Percentiles rank a stretch among this genome's conserved stretches.
phyloP scores from a whole-genome alignment of 148 eudicot species.

The Rhododendron molle region DNA sequence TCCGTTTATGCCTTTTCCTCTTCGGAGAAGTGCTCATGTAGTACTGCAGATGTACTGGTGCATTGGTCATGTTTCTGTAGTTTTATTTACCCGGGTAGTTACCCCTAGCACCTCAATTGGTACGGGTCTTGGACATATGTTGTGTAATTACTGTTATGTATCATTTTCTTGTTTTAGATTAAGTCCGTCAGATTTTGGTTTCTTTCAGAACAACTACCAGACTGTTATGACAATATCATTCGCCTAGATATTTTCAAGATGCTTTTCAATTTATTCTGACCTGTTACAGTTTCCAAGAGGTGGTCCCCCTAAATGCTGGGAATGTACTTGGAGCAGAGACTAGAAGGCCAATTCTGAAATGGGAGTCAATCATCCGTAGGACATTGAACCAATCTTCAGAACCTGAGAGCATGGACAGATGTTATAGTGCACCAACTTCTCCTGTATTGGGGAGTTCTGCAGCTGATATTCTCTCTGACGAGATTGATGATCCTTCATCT shows the following conservation, averaged over 20 bases:
- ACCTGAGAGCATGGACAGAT: conserved; percentile 40
- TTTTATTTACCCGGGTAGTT: too few relatives aligned
- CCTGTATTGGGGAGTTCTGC: conserved; percentile 54
- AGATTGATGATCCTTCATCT: conserved; percentile 26
- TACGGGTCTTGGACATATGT: background rate
- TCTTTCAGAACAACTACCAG: background rate
- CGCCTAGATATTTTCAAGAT: background rate
- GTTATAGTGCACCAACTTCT: conserved; percentile 75
- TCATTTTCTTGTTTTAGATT: background rate
- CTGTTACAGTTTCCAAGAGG: conserved; percentile 77
- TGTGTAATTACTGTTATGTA: background rate
- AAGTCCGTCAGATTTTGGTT: background rate
- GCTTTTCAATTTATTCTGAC: background rate
- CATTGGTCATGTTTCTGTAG: background rate
- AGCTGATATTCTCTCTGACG: conserved; percentile 43
- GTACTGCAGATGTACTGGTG: background rate
- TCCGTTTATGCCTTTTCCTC: background rate
- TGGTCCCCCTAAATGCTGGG: conserved; percentile 84
- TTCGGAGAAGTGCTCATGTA: background rate
- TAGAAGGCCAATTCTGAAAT: conserved; percentile 63
- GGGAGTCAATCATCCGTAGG: conserved; percentile 71
- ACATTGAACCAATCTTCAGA: conserved; percentile 59
- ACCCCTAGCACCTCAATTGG: too few relatives aligned
- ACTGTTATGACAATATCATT: background rate
- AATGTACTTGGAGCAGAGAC: conserved; percentile 86